phyloP scores from a whole-genome alignment of 2,329 filamentous ascomycete species.

The Mycosphaerelloides madeirae region DNA sequence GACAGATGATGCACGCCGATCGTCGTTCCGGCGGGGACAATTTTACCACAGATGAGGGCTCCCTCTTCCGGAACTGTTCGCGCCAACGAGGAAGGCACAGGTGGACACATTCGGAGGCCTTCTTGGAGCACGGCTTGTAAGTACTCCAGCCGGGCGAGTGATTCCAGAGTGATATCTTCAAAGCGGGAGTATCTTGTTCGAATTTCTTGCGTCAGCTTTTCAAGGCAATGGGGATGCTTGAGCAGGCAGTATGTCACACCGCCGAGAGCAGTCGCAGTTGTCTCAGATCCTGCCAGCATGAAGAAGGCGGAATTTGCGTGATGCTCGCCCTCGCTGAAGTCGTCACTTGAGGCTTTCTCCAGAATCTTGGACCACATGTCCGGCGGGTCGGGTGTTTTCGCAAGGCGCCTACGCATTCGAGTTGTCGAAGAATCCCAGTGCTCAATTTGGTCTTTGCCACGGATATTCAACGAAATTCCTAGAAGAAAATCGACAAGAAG shows the following conservation, averaged over 20 bases:
- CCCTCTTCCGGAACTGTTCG: slow-evolving; percentile 19
- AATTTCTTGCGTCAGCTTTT: slow-evolving; percentile 33
- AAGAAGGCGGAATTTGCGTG: not conserved
- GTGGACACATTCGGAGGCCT: slow-evolving; percentile 35
- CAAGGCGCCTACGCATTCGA: no score
- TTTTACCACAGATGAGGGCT: slow-evolving; percentile 14
- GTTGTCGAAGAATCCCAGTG: no score
- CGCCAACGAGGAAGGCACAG: slow-evolving; percentile 24
- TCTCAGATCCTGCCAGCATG: no score
- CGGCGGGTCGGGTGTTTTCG: not conserved
- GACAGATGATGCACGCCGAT: slow-evolving; percentile 12
- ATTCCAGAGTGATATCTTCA: slow-evolving; percentile 33
- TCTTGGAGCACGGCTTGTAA: slow-evolving; percentile 36
- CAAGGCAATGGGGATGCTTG: slow-evolving; percentile 38
- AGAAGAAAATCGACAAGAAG: no score
- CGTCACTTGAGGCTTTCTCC: no score
- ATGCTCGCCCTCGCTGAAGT: not conserved
- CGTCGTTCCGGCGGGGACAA: slow-evolving; percentile 14
- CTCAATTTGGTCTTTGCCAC: no score
- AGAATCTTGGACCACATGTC: not conserved
- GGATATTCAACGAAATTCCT: no score
- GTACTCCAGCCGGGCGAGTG: slow-evolving; percentile 32
- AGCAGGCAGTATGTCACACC: slow-evolving; percentile 69
- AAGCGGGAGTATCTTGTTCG: slow-evolving; percentile 29
- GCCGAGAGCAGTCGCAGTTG: slow-evolving; percentile 59